Evolutionary conservation across 179 eudicot species (phyloP).

Genomic region (Amaranthus tricolor): DNA sequence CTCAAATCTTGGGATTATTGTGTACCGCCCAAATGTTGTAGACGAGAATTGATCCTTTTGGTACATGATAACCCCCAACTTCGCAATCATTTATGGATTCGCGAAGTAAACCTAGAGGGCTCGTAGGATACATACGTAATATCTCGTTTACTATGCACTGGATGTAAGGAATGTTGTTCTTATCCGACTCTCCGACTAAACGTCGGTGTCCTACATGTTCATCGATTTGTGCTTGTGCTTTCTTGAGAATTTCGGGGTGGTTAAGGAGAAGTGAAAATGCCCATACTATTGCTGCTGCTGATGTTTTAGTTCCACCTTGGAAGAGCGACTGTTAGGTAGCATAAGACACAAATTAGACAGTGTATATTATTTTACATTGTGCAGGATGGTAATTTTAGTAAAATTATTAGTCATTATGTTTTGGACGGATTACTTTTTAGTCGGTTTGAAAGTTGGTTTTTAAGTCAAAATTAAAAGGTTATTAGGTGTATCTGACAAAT

Average conservation of each 20-base stretch:
- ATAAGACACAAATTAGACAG: neutral
- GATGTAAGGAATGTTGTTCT: constrained; percentile 20
- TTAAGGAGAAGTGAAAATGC: constrained; percentile 25
- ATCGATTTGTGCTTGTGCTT: constrained; percentile 24
- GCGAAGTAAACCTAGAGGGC: constrained; percentile 22
- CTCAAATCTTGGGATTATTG: constrained; percentile 26
- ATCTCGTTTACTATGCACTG: constrained; percentile 30
- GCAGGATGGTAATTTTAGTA: too few relatives aligned
- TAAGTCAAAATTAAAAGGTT: too few relatives aligned
- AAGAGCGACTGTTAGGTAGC: constrained; percentile 10
- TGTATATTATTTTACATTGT: too few relatives aligned
- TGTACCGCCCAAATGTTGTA: constrained; percentile 31
- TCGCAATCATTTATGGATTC: constrained; percentile 10
- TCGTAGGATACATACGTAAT: constrained; percentile 27
- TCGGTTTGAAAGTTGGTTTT: too few relatives aligned
- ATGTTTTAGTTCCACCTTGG: constrained; percentile 26
- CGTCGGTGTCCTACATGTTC: constrained; percentile 9
- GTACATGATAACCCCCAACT: constrained; percentile 15
- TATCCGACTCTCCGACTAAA: constrained; percentile 20
- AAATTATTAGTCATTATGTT: too few relatives aligned
- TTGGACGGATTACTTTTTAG: too few relatives aligned
- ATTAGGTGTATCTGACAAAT: too few relatives aligned
- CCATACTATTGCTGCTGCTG: constrained; percentile 24
- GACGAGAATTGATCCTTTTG: constrained; percentile 22
- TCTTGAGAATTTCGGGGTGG: constrained; percentile 22